Conservation (phyloP, 164 flowering plant genomes). For the Vitis labrusca region DNA sequence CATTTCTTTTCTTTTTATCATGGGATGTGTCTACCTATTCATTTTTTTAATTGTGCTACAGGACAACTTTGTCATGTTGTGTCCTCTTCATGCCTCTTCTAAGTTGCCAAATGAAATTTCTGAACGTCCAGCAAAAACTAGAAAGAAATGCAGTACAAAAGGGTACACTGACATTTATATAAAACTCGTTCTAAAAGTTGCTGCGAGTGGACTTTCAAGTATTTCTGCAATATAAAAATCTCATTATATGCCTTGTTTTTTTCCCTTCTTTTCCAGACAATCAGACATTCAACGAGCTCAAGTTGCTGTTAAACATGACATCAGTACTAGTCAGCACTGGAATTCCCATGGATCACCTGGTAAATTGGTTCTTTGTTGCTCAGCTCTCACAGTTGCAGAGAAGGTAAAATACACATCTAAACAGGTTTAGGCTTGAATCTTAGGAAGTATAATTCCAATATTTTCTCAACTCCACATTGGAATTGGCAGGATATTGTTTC, state of each 20-base stretch:
- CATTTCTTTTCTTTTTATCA: neutral
- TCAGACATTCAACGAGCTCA: slow-evolving; percentile 16
- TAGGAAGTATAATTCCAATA: neutral
- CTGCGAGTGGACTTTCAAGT: neutral
- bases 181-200: neutral
- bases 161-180: slow-evolving; percentile 25
- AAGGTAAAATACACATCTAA: slow-evolving; percentile 44
- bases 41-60: slow-evolving; percentile 22
- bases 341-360: slow-evolving; percentile 29
- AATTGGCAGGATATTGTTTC: slow-evolving; percentile 66
- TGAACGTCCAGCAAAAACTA: slow-evolving; percentile 29
- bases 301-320: slow-evolving; percentile 18
- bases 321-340: slow-evolving; percentile 22
- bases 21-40: neutral
- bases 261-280: slow-evolving; percentile 30
- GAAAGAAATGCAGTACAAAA: slow-evolving; percentile 25
- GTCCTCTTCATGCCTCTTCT: slow-evolving; percentile 74
- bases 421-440: neutral
- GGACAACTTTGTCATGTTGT: slow-evolving; percentile 93
- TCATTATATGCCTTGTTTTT: neutral
- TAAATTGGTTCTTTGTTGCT: slow-evolving; percentile 78
- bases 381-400: slow-evolving; percentile 65
- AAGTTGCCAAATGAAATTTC: slow-evolving; percentile 67
- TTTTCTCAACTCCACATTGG: neutral
- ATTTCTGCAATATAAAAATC: neutral